Evolutionary conservation across 2,329 filamentous ascomycete genomes (phyloP), one percentile per base, ranked within the genome.

Genomic region (Chrysosporium queenslandicum): DNA sequence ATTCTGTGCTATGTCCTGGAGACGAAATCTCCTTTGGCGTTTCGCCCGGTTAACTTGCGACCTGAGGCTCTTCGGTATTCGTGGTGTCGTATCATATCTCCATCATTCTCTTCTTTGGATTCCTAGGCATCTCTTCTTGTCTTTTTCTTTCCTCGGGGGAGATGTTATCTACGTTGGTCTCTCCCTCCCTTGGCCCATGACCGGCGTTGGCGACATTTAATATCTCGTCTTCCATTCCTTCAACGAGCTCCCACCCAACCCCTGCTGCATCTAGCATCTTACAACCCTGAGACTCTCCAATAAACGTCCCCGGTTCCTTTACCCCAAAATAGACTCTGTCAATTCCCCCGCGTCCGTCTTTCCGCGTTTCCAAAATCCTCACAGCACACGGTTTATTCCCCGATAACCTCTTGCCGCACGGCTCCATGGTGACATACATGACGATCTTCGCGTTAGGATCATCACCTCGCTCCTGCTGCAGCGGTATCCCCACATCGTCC

Each of bases 391-490:
- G 69, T 45, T 59, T 56, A 55, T 75, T 74, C n/a, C 71, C 73
- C 2, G 69, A 72, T 9, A 75, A 58, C 27, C 73, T 63, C 54
- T 69, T 67, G 46, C 69, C 71, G 60, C 73, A 75, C 4, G 73
- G 73, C 57, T 75, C 92, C 75, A 98, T 88, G 0, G 90, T 96
- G 0, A 94, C 96, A 68, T 96, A 97, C 11, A 98, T 77, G 3
- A 80, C 76, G 0, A 78, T 70, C 30, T 75, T 68, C 0, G 79
- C 75, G 36, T 59, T 62, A 0, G 62, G 55, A 23, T 67, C 63
- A 30, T 50, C 37, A 14, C 41, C 36, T n/a, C 30, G 46, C 25
- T 53, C 47, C 18, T 36, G 21, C 12, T 45, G 43, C 18, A 55
- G 34, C 83, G 77, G 67, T 9, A 61, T 56, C 1, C 58, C 58